Base-by-base conservation (phyloP, 257 asterid species). In the Solanum raphanifolium region DNA sequence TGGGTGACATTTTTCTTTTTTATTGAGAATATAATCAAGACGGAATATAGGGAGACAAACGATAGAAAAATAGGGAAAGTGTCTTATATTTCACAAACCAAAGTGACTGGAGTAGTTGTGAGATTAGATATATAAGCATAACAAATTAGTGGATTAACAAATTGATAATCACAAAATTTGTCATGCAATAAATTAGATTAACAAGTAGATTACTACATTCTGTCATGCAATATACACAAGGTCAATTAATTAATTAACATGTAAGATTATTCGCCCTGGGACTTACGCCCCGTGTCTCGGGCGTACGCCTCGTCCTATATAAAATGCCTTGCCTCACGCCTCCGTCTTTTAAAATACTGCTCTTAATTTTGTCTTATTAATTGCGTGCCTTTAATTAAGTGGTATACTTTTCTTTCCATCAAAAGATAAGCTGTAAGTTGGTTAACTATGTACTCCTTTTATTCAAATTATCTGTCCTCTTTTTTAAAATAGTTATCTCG, bases 71-170 rank as follows among this genome's bases (percentile, higher is more conserved):
- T 52, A 31, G 86, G 66, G 43, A 3, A 32, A 83, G 20, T 83
- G 66, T 9, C n/a, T 7, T 65, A 74, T 76, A 43, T 69, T 73
- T 86, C 25, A 52, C 79, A 18, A 86, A 87, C 87, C 86, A 86
- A 27, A 91, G 89, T 90, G 89, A 87, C 82, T 65, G 55, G 89
- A 88, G 90, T 89, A 75, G 92, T 83, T 90, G 90, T 82, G 82
- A 46, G 90, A 88, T 86, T 87, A 74, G 83, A 72, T 21, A 86
- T 89, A 91, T 74, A 60, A 87, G 90, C 87, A 75, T 11, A 74
- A 87, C 21, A 41, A 60, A 62, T 76, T 9, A 60, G 65, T 18
- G 11, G 16, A 39, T 82, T 34, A 35, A 74, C 29, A 68, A 68
- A 27, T 13, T 13, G 23, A 68, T 29, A 27, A 29, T 68, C 36